These are phyloP conservation scores for Cymbidium sinense DNA, from an alignment of 106 monocot species.

Conservation along the genomic window DNA sequence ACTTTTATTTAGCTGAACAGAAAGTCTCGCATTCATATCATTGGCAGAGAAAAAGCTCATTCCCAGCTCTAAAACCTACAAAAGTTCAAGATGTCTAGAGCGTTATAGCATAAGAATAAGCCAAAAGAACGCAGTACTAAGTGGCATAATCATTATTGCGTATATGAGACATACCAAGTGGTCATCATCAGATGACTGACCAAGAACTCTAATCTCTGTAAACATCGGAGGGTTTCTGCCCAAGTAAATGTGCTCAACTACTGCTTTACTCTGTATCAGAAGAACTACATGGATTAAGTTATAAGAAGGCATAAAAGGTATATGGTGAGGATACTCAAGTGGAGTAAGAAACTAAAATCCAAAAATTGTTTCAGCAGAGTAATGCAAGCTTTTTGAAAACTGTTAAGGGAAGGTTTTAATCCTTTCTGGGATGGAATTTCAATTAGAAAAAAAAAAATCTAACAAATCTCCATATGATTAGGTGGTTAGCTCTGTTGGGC, in stretches of 20 bases:
- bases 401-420: too few relatives aligned
- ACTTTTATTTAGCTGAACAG: slow-evolving; percentile 61
- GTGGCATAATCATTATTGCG: neutral
- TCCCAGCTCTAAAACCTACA: slow-evolving; percentile 85
- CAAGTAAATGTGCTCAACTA: slow-evolving; percentile 74
- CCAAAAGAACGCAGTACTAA: neutral
- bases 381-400: too few relatives aligned
- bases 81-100: neutral
- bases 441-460: neutral
- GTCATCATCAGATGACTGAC: slow-evolving; percentile 78
- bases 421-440: too few relatives aligned
- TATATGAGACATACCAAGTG: slow-evolving; percentile 57
- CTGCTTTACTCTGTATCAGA: slow-evolving; percentile 62
- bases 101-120: neutral
- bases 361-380: neutral
- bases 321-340: neutral
- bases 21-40: slow-evolving; percentile 82
- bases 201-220: slow-evolving; percentile 78
- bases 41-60: slow-evolving; percentile 82
- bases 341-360: neutral
- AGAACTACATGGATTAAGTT: neutral
- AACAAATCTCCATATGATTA: neutral
- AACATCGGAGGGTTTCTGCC: slow-evolving; percentile 85
- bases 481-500: too few relatives aligned
- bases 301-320: neutral